Evolutionary conservation across 2,329 filamentous ascomycete species (phyloP).

Genomic region (Byssoonygena ceratinophila): DNA sequence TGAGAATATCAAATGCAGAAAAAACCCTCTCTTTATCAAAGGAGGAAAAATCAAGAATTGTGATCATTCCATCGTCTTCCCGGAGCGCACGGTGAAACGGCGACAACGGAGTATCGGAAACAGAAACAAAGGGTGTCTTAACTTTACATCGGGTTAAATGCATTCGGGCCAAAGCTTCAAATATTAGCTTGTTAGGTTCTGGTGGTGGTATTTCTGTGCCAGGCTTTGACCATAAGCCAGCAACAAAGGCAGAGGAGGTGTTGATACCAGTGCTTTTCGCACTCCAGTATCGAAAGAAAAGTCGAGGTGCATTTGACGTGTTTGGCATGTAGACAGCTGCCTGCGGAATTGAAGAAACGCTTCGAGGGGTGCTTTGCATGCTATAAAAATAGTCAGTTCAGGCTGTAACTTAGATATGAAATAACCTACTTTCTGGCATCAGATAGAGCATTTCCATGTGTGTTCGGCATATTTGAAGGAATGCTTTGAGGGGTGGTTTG

Average conservation of each 20-base stretch:
- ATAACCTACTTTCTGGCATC: too few relatives aligned
- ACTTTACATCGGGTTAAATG: slow-evolving; percentile 22
- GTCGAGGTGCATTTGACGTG: slow-evolving; percentile 12
- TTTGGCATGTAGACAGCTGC: too few relatives aligned
- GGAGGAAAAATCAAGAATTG: slow-evolving; percentile 25
- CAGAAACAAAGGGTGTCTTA: slow-evolving; percentile 29
- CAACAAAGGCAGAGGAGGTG: slow-evolving; percentile 18
- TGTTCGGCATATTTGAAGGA: too few relatives aligned
- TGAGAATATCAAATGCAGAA: slow-evolving; percentile 22
- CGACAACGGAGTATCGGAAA: slow-evolving; percentile 20
- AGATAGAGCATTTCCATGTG: too few relatives aligned
- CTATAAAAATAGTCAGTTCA: too few relatives aligned
- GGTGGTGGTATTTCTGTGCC: background rate
- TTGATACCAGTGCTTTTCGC: slow-evolving; percentile 27
- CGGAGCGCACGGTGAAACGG: slow-evolving; percentile 27
- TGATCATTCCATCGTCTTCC: slow-evolving; percentile 20
- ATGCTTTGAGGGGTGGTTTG: too few relatives aligned
- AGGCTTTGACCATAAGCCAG: slow-evolving; percentile 21
- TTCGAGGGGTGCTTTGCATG: background rate
- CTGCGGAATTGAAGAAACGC: background rate
- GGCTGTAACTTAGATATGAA: too few relatives aligned
- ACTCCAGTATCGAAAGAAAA: slow-evolving; percentile 30
- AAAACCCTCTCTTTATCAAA: slow-evolving; percentile 20
- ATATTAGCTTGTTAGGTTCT: slow-evolving; percentile 15
- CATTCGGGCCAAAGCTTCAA: slow-evolving; percentile 18